Evolutionary conservation across 1,284 basidiomycete genomes (phyloP).

Genomic region (Cerioporus squamosus): DNA sequence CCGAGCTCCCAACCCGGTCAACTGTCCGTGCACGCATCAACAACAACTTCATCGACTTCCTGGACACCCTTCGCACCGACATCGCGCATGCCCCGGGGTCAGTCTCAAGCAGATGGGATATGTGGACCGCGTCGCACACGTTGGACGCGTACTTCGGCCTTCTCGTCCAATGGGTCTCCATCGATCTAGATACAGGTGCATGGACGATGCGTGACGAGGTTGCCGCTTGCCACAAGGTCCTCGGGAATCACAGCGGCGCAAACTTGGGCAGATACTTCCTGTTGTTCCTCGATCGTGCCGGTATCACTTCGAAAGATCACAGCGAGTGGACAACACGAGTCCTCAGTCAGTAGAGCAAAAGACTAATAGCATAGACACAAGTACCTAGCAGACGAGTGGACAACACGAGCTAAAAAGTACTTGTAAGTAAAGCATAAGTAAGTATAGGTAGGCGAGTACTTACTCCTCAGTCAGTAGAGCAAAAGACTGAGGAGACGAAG

Average conservation of each 20-base stretch:
- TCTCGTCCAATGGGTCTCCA: slow-evolving; percentile 1
- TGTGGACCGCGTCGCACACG: slow-evolving; percentile 13
- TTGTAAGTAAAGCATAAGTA: no score
- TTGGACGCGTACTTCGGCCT: not conserved
- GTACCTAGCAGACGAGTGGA: no score
- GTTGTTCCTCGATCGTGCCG: slow-evolving; percentile 26
- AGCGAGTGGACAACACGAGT: no score
- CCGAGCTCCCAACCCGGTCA: not conserved
- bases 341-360: no score
- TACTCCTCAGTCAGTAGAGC: no score
- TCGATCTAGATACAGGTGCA: not conserved
- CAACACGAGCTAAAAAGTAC: no score
- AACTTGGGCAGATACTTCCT: slow-evolving; percentile 33
- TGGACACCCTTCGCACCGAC: not conserved
- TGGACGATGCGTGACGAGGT: slow-evolving; percentile 16
- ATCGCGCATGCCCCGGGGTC: not conserved
- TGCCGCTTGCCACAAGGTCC: slow-evolving; percentile 27
- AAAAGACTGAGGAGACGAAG: no score
- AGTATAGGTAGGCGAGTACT: no score
- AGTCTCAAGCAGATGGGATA: not conserved
- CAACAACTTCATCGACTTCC: slow-evolving; percentile 3
- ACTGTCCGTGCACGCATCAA: slow-evolving; percentile 1
- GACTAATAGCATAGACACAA: no score
- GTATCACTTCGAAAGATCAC: slow-evolving; percentile 26
- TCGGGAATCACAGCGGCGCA: slow-evolving; percentile 29